Base-by-base conservation (phyloP, 73 alveolate genomes). In the Symbiodinium natans region DNA sequence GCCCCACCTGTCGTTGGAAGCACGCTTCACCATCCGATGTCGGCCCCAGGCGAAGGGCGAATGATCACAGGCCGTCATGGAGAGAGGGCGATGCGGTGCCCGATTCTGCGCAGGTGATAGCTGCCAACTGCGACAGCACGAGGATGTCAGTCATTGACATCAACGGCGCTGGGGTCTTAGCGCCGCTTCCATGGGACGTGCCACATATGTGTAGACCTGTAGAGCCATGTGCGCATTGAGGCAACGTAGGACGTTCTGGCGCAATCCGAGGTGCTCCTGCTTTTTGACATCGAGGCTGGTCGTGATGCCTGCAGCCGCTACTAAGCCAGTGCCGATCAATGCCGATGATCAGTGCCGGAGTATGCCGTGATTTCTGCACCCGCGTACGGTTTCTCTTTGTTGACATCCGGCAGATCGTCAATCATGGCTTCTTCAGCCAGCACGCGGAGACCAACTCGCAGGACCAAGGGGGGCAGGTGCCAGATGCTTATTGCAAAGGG, bases 81-180 rank as follows among this genome's bases (percentile, higher is more conserved):
- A n/a, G n/a, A n/a, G n/a, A n/a, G n/a, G n/a, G n/a, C n/a, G n/a
- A n/a, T n/a, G n/a, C n/a, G n/a, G n/a, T n/a, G n/a, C n/a, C n/a
- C n/a, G n/a, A n/a, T n/a, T n/a, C 59, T 13, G 38, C 99, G 68
- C 93, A 99, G 99, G 86, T 96, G 68, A 86, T 99, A 36, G 85
- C 99, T 9, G 93, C 99, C 98, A 99, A 99, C 86, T 99, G 99
- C 92, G 99, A 99, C 93, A 98, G 99, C 90, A 99, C 99, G 17
- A 93, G 98, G 86, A 99, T 99, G 97, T 93, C 99, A 7, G 99
- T 99, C 86, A 99, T 99, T 46, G 99, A 99, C 98, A 99, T 99
- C 98, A 99, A 99, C 54, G 99, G 99, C 8, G 99, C 98, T 4
- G 34, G 54, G 88, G 56, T 8, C 56, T 38, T 25, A 33, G n/a